Base-by-base conservation (phyloP, 768 basidiomycete species). In the Pisolithus microcarpus region DNA sequence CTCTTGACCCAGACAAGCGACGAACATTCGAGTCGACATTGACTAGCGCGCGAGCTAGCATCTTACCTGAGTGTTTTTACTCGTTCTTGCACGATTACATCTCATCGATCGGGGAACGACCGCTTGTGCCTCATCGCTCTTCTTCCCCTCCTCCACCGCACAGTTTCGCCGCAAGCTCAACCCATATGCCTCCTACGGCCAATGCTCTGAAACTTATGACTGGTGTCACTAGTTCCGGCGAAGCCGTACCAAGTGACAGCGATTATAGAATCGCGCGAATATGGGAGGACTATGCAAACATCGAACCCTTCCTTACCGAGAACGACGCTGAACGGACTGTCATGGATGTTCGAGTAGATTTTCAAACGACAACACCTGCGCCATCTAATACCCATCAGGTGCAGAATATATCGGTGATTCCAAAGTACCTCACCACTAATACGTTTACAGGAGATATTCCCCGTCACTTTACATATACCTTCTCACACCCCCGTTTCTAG, bases 1-100 rank as follows among this genome's bases (percentile, higher is more conserved):
- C 79, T 13, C 78, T 94, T 21, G 84, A 94, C 53, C 86, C 94
- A 0, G 56, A 73, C 0, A 71, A 77, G 2, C 80, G 96, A 11
- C 91, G 91, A 2, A 79, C 86, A 1, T 97, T 95, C 65, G 87
- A 90, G 60, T 77, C 76, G 2, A 71, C 92, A 7, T 72, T 98
- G 37, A 80, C 87, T 24, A 80, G 74, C 1, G 86, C 83, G 4
- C 79, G 91, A 42, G 88, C 83, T 0, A 76, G 77, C 8, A 84
- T 94, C 43, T 88, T 98, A 56, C 93, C 95, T 0, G 91, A 94
- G 59, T 82, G 81, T 28, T 98, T 98, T 68, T 97, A 96, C 69
- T 87, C 91, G 2, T 97, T 95, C 70, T 75, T 98, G 9, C 88
- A 94, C 64, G 88, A 87, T 58, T 97, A 96, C 58, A 79, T 90